Evolutionary conservation across 2,329 filamentous ascomycete species (phyloP).

Genomic region (Pezicula carpinea): DNA sequence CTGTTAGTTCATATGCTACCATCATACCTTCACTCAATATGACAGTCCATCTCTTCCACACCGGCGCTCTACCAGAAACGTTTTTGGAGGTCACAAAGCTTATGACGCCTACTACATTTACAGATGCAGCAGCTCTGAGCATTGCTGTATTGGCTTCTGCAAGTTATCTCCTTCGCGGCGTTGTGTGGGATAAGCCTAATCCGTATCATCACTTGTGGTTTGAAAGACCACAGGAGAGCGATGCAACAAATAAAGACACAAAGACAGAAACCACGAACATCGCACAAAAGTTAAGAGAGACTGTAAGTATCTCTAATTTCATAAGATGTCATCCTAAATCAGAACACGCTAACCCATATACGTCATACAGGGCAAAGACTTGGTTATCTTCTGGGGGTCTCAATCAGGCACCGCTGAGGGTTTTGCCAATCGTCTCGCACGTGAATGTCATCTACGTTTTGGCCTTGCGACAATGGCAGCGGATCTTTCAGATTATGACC

Average conservation of each 20-base stretch:
- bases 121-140: too few species aligned
- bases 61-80: too few species aligned
- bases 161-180: background rate
- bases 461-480: background rate
- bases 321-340: background rate
- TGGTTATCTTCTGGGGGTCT: constrained; percentile 9
- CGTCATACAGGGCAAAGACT: constrained; percentile 1
- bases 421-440: constrained; percentile 1
- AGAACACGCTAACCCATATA: background rate
- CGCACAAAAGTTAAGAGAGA: constrained; percentile 27
- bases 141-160: too few species aligned
- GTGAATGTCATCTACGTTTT: constrained; percentile 2
- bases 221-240: constrained; percentile 38
- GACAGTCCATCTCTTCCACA: too few species aligned
- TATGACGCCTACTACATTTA: too few species aligned
- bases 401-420: constrained; percentile 8
- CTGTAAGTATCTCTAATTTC: constrained; percentile 5
- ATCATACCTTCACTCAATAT: too few species aligned
- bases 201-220: constrained; percentile 44
- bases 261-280: constrained; percentile 41
- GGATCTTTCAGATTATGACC: constrained; percentile 10
- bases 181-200: constrained; percentile 32
- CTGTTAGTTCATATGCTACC: too few species aligned
- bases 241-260: background rate
- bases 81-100: too few species aligned